Evolutionary conservation across 306 rosid species (phyloP).

Genomic region (Alnus glutinosa): DNA sequence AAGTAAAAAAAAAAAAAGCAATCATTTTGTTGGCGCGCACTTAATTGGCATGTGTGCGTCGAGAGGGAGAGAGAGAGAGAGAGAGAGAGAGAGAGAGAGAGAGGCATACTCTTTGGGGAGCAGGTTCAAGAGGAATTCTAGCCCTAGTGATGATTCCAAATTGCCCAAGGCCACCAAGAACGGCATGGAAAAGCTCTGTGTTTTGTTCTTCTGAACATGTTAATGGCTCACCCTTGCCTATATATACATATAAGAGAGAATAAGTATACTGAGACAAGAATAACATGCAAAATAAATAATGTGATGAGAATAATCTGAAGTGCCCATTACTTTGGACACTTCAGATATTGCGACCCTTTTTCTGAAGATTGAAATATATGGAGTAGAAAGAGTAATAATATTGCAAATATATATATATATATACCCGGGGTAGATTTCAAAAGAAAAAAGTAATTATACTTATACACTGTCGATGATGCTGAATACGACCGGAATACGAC

Average conservation of each 20-base stretch:
- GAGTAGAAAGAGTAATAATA: not conserved
- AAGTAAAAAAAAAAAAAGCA: not conserved
- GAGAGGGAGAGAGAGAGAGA: not conserved
- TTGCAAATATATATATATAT: not conserved
- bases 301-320: no score
- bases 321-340: no score
- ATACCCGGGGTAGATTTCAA: not conserved
- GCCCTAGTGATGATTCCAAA: constrained; percentile 96
- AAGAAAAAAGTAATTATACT: not conserved
- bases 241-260: not conserved
- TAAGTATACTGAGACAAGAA: not conserved
- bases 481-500: not conserved
- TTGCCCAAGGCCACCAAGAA: constrained; percentile 97
- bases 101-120: constrained; percentile 73
- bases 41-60: not conserved
- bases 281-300: not conserved
- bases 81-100: constrained; percentile 11
- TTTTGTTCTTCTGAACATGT: constrained; percentile 79
- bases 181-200: constrained; percentile 79
- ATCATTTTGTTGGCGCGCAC: no score
- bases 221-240: constrained; percentile 89
- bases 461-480: not conserved
- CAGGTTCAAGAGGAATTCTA: constrained; percentile 82
- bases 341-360: no score
- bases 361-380: not conserved